Base-by-base conservation (phyloP, 2,329 filamentous ascomycete species). In the Triangularia setosa region DNA sequence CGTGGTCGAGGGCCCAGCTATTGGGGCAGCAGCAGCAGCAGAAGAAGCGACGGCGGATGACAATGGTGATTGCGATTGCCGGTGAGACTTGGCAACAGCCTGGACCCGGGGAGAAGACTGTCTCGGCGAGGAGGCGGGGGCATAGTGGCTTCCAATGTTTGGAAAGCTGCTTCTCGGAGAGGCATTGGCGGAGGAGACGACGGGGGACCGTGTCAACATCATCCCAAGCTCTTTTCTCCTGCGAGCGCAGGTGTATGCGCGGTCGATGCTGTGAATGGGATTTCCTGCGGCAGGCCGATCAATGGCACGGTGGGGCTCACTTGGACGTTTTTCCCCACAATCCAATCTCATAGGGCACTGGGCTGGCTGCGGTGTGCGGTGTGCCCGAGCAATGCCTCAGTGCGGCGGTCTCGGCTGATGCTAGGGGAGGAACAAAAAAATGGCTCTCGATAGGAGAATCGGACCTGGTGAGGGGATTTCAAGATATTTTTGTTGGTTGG, bases 191-290 rank as follows among this genome's bases (percentile, higher is more conserved):
- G 82, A 78, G 72, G 76, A 74, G 72, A 81, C 77, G 69, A 81
- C 77, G 66, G 83, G 83, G 72, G 83, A 85, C 73, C 82, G 83
- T 75, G 83, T 84, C 81, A 86, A 81, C 84, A 86, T 86, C 79
- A 76, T 84, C 78, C 76, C 76, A 76, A 76, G 75, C 76, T 77
- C 81, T 81, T 63, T 40, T 83, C 76, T 83, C 74, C 72, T 74
- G 71, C 58, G 63, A 68, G 63, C 3, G 64, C 63, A 66, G 61
- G 64, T 60, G 65, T 63, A 64, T 16, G 64, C 63, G 67, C 62
- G 64, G 65, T 64, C 18, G 40, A 48, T 33, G 58, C 23, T 60
- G 18, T 25, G 33, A 61, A 60, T 63, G 28, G 30, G 59, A 63
- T 60, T 64, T 64, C 63, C 68, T 58, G 66, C 63, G 57, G 61